These are phyloP conservation scores for Grigorovia jiainica DNA, from an alignment of 805 yeast species.

Conservation along the genomic window DNA sequence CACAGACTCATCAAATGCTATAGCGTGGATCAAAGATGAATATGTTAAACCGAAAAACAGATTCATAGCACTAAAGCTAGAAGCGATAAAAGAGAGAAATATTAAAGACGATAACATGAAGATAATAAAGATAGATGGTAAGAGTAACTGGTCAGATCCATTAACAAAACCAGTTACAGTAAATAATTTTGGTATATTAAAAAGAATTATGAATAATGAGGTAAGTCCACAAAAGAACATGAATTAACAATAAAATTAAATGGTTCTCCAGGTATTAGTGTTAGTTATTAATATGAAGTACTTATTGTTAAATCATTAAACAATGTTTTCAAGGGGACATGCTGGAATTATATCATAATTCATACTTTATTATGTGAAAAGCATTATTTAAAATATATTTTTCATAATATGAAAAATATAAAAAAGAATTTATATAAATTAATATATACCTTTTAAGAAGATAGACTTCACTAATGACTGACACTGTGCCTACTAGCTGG, in stretches of 20 bases:
- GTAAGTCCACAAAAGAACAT: background rate
- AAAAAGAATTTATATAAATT: too few species aligned
- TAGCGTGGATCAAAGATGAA: background rate
- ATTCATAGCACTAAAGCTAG: background rate
- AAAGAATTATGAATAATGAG: background rate
- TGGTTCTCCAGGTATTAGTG: background rate
- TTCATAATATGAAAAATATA: too few species aligned
- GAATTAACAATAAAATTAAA: too few species aligned
- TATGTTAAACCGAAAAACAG: background rate
- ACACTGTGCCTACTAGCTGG: too few species aligned
- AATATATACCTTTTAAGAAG: too few species aligned
- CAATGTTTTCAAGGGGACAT: background rate
- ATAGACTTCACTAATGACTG: too few species aligned
- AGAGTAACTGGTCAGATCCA: background rate
- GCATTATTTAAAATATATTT: too few species aligned
- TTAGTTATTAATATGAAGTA: too few species aligned
- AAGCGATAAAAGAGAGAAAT: slow-evolving; percentile 1
- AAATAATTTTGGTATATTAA: background rate
- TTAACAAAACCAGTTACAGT: background rate
- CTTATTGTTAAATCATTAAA: background rate
- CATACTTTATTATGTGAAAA: too few species aligned
- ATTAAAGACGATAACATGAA: too few species aligned
- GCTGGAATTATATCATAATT: background rate
- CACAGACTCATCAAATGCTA: background rate
- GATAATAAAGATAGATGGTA: background rate